phyloP scores from a whole-genome alignment of 2,329 filamentous ascomycete genomes.

The Diaporthe longicolla region DNA sequence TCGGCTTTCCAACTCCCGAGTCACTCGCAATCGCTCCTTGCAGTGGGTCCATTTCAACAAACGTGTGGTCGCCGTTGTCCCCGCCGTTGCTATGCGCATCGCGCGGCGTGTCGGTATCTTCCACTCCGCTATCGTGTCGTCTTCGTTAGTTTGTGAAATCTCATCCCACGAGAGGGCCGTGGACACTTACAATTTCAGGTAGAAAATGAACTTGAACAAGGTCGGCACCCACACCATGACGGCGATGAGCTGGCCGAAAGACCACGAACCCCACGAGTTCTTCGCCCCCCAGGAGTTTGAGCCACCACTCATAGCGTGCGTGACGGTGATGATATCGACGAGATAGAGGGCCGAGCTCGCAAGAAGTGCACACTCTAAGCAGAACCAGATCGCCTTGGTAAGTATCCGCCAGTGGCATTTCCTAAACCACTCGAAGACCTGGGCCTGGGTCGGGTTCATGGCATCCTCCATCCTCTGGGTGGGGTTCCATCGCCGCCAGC shows the following conservation, averaged over 20 bases:
- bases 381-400: not conserved
- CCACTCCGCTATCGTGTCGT: not conserved
- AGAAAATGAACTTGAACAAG: conserved; percentile 28
- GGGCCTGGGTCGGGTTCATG: not conserved
- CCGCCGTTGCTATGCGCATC: not conserved
- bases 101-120: not conserved
- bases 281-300: not conserved
- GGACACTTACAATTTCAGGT: conserved; percentile 22
- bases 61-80: not conserved
- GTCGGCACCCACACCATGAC: conserved; percentile 36
- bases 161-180: accelerated
- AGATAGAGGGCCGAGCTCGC: conserved; percentile 5
- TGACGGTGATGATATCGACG: not conserved
- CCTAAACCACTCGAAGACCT: not conserved
- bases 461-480: not conserved
- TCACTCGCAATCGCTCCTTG: not conserved
- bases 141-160: not conserved
- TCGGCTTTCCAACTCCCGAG: not conserved
- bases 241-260: conserved; percentile 33
- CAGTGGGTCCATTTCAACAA: not conserved
- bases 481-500: not conserved
- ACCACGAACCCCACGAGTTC: conserved; percentile 26
- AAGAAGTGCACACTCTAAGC: conserved; percentile 4
- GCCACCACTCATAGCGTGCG: conserved; percentile 12
- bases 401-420: not conserved